These are phyloP conservation scores for Tolypocladium cylindrosporum DNA, from an alignment of 2,329 filamentous ascomycete genomes.

Conservation along the genomic window DNA sequence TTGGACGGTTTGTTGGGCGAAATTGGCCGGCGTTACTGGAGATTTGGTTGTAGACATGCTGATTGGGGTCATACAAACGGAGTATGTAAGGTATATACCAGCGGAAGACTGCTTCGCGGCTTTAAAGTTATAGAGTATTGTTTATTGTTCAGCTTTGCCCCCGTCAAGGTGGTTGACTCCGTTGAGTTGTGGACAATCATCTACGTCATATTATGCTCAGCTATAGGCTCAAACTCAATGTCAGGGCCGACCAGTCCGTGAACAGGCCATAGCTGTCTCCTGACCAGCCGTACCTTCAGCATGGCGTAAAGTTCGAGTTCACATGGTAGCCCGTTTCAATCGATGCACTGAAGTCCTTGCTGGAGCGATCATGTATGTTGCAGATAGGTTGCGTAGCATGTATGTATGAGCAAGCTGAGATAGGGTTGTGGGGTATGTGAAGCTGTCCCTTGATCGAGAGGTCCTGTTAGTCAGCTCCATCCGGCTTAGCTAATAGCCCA, in stretches of 20 bases:
- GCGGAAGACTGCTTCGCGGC: background rate
- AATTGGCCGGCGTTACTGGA: background rate
- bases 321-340: too few species aligned
- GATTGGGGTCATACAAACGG: background rate
- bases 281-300: background rate
- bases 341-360: background rate
- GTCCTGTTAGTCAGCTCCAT: background rate
- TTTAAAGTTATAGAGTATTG: background rate
- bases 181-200: background rate
- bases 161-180: background rate
- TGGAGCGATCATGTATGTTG: background rate
- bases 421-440: background rate
- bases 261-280: background rate
- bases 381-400: background rate
- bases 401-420: background rate
- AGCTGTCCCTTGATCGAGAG: too few species aligned
- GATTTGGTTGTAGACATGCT: background rate
- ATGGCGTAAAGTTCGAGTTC: too few species aligned
- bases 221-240: background rate
- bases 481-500: too few species aligned
- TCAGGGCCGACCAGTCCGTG: background rate
- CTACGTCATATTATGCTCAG: background rate
- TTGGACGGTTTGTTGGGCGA: background rate
- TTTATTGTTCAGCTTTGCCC: background rate
- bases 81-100: background rate